Conservation (phyloP, 108 stramenopile species). For the Hondaea fermentalgiana region DNA sequence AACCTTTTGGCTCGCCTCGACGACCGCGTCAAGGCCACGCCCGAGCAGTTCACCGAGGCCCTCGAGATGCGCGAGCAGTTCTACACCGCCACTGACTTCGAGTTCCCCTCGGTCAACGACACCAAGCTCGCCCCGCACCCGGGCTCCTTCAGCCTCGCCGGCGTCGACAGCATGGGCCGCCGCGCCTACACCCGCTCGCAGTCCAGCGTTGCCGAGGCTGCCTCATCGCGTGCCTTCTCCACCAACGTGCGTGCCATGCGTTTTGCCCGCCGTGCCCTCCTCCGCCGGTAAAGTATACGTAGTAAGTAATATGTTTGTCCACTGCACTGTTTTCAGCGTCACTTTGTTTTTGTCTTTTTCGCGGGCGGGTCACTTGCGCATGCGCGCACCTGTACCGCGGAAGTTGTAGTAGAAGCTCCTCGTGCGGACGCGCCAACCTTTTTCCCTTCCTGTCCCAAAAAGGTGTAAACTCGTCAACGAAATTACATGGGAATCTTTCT, state of each 20-base stretch:
- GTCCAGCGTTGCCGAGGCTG: background rate
- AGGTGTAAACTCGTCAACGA: too few relatives aligned
- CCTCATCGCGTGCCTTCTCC: background rate
- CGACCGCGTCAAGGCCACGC: slow-evolving; percentile 31
- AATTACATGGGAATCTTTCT: too few relatives aligned
- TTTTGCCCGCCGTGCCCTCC: background rate
- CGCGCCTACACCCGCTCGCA: slow-evolving; percentile 28
- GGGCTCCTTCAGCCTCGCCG: slow-evolving; percentile 36
- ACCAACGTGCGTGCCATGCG: background rate
- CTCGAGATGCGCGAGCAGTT: slow-evolving; percentile 31
- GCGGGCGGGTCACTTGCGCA: too few relatives aligned
- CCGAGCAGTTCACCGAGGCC: slow-evolving; percentile 34
- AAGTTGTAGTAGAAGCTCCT: too few relatives aligned
- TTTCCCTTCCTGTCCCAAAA: too few relatives aligned
- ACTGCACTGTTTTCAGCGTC: too few relatives aligned
- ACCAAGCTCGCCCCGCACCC: slow-evolving; percentile 28
- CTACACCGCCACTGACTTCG: background rate
- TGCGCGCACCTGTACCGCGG: too few relatives aligned
- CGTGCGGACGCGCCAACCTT: too few relatives aligned
- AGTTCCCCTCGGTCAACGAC: background rate
- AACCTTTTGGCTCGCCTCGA: slow-evolving; percentile 28
- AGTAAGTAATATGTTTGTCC: too few relatives aligned
- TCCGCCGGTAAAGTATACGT: background rate
- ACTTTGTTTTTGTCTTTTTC: too few relatives aligned
- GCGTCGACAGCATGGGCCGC: slow-evolving; percentile 20